These are phyloP conservation scores for Aphanomyces stellatus DNA, from an alignment of 352 stramenopile genomes.

Conservation along the genomic window DNA sequence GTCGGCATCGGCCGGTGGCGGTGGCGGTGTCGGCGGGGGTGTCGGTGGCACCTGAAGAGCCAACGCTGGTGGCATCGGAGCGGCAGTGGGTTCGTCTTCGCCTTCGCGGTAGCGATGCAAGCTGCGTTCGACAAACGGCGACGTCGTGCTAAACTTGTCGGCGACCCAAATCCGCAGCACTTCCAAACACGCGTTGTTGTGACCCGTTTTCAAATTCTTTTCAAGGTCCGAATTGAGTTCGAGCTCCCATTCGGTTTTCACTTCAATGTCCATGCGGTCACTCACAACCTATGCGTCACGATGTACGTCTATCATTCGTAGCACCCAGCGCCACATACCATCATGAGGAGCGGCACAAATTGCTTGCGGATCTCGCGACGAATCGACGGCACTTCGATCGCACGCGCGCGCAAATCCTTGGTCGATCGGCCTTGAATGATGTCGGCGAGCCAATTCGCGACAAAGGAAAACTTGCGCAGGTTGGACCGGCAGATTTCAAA, in stretches of 20 bases:
- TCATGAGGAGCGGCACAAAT: conserved; percentile 70
- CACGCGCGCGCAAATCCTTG: conserved; percentile 57
- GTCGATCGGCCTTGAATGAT: conserved; percentile 73
- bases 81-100: conserved; percentile 36
- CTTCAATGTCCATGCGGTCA: conserved; percentile 70
- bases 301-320: background rate
- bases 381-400: conserved; percentile 72
- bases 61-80: background rate
- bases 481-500: conserved; percentile 84
- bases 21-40: background rate
- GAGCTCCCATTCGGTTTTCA: conserved; percentile 81
- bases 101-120: conserved; percentile 73
- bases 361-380: conserved; percentile 67
- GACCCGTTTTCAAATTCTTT: conserved; percentile 13
- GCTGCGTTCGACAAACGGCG: conserved; percentile 75
- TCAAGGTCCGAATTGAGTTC: conserved; percentile 27
- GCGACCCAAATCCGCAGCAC: conserved; percentile 79
- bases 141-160: conserved; percentile 79
- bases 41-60: background rate
- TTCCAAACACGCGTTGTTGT: conserved; percentile 36
- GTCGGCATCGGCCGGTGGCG: background rate
- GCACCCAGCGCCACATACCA: background rate
- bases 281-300: conserved; percentile 38
- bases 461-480: conserved; percentile 78
- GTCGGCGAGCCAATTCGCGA: conserved; percentile 74